Percentiles rank a stretch among this genome's conserved stretches.
Conservation (phyloP, 2,329 filamentous ascomycete genomes). For the Fusarium sp. region DNA sequence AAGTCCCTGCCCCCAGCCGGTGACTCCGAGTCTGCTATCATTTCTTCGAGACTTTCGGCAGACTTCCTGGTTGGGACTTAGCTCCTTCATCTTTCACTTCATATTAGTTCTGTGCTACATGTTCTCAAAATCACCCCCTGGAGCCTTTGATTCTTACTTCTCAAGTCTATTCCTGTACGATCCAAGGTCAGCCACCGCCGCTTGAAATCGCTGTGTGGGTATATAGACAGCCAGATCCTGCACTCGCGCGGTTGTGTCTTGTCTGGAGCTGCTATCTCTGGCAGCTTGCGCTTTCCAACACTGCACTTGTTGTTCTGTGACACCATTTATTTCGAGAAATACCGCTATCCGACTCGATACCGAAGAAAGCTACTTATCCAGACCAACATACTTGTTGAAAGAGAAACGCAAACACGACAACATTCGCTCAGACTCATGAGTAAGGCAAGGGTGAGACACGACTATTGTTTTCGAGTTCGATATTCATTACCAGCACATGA, state of each 20-base stretch:
- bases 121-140: slow-evolving; percentile 43
- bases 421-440: slow-evolving; percentile 5
- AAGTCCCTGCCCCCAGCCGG: slow-evolving; percentile 46
- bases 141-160: slow-evolving; percentile 36
- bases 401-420: slow-evolving; percentile 7
- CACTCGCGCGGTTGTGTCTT: slow-evolving; percentile 50
- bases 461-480: slow-evolving; percentile 26
- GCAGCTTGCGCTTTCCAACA: slow-evolving; percentile 38
- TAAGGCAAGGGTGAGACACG: slow-evolving; percentile 42
- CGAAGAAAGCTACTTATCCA: slow-evolving; percentile 22
- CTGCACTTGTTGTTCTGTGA: slow-evolving; percentile 40
- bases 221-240: slow-evolving; percentile 57
- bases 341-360: slow-evolving; percentile 34
- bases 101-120: slow-evolving; percentile 43
- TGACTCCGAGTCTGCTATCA: slow-evolving; percentile 47
- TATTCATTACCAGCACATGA: slow-evolving; percentile 7
- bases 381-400: slow-evolving; percentile 24
- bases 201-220: slow-evolving; percentile 48
- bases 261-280: slow-evolving; percentile 40
- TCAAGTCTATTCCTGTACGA: slow-evolving; percentile 48
- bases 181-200: slow-evolving; percentile 47
- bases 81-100: slow-evolving; percentile 31
- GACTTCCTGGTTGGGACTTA: slow-evolving; percentile 41
- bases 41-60: slow-evolving; percentile 44
- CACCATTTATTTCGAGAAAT: slow-evolving; percentile 41